Conservation (phyloP, 495 filamentous ascomycete genomes). For the Saxispiralis lemnorum region DNA sequence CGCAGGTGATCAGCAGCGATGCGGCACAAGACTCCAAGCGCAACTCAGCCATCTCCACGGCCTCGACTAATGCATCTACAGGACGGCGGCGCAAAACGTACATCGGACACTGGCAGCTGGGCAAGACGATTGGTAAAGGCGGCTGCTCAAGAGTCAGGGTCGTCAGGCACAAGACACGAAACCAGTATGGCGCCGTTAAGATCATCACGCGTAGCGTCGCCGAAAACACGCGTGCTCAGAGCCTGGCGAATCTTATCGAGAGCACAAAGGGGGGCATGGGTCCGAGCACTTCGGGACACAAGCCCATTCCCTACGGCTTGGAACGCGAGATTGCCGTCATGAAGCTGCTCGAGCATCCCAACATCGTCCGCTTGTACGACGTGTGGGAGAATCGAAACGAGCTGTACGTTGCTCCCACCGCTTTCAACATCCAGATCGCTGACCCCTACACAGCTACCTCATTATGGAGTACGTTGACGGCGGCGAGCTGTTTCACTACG, state of each 20-base stretch:
- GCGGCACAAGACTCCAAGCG: slow-evolving; percentile 39
- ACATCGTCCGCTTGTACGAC: slow-evolving; percentile 81
- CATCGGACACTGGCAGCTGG: slow-evolving; percentile 80
- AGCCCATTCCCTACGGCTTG: slow-evolving; percentile 65
- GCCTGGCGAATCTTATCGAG: slow-evolving; percentile 48
- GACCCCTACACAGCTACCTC: slow-evolving; percentile 49
- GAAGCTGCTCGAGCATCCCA: slow-evolving; percentile 83
- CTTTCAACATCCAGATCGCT: slow-evolving; percentile 13
- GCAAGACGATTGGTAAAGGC: slow-evolving; percentile 69
- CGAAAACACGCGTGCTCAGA: slow-evolving; percentile 52
- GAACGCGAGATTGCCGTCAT: slow-evolving; percentile 90
- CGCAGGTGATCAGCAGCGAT: slow-evolving; percentile 33
- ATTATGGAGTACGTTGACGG: slow-evolving; percentile 87
- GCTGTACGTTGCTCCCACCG: slow-evolving; percentile 42
- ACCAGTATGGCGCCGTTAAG: slow-evolving; percentile 74
- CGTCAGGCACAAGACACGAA: slow-evolving; percentile 56
- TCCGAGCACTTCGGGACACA: slow-evolving; percentile 17
- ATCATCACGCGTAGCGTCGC: slow-evolving; percentile 69
- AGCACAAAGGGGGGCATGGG: slow-evolving; percentile 18
- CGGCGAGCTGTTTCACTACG: slow-evolving; percentile 76
- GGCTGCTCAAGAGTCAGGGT: slow-evolving; percentile 68
- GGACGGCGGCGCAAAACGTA: slow-evolving; percentile 50
- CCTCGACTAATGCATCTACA: slow-evolving; percentile 42
- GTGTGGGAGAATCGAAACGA: slow-evolving; percentile 92
- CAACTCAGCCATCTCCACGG: slow-evolving; percentile 53